phyloP scores from a whole-genome alignment of 805 yeast species.

The Blastobotrys peoriensis region DNA sequence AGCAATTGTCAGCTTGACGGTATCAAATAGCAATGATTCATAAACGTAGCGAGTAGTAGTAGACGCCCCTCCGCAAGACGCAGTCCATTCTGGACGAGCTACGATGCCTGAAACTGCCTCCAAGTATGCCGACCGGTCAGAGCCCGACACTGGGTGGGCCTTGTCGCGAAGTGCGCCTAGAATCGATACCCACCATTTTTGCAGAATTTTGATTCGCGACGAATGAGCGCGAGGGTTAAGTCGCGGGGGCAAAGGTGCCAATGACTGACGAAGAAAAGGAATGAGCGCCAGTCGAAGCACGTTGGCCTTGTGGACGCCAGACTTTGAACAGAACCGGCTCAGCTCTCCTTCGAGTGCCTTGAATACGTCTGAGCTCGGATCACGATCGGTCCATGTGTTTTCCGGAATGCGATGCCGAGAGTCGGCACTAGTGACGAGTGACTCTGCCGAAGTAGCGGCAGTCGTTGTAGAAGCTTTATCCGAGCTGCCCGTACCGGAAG shows the following conservation, averaged over 20 bases:
- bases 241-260: neutral
- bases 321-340: conserved; percentile 24
- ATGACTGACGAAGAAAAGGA: conserved; percentile 30
- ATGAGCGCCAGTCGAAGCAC: conserved; percentile 38
- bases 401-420: neutral
- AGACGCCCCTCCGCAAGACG: conserved; percentile 10
- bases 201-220: conserved; percentile 25
- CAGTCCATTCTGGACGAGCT: conserved; percentile 35
- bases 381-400: neutral
- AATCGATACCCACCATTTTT: conserved; percentile 35
- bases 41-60: conserved; percentile 14
- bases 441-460: no score
- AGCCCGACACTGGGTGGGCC: conserved; percentile 24
- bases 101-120: conserved; percentile 35
- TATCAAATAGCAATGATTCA: conserved; percentile 36
- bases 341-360: conserved; percentile 26
- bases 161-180: conserved; percentile 28
- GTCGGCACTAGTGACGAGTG: no score
- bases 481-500: neutral
- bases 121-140: conserved; percentile 35
- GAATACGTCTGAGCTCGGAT: conserved; percentile 18
- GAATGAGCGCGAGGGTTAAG: conserved; percentile 9
- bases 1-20: conserved; percentile 47
- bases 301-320: conserved; percentile 32
- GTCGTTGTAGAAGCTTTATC: neutral